Percentiles rank a stretch among this genome's conserved stretches.
Evolutionary conservation across 2,329 filamentous ascomycete genomes (phyloP).

Genomic region (Drechmeria coniospora): DNA sequence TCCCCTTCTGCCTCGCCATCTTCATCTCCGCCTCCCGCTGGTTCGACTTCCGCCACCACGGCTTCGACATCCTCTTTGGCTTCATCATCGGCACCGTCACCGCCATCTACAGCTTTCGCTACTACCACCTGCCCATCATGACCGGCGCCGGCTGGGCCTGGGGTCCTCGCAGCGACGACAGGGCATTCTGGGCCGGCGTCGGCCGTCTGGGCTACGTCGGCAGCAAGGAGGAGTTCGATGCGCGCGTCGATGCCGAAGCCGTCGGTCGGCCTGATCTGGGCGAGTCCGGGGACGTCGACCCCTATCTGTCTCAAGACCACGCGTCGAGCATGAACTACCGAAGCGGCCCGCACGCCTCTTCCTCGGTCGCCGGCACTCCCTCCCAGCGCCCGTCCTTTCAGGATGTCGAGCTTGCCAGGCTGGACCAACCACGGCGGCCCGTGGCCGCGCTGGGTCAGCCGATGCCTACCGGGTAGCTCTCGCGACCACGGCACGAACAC

Average conservation of each 20-base stretch:
- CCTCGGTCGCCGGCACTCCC: no score
- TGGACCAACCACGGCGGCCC: constrained; percentile 4
- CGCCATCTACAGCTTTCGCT: constrained; percentile 63
- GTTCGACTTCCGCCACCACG: constrained; percentile 79
- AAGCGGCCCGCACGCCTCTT: constrained; percentile 1
- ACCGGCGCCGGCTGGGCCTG: constrained; percentile 77
- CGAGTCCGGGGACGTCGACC: constrained; percentile 11
- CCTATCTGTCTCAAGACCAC: constrained; percentile 1
- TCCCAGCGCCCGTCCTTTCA: no score
- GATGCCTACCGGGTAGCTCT: no score
- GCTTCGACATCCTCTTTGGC: constrained; percentile 86
- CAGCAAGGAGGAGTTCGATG: constrained; percentile 15
- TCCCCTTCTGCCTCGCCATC: constrained; percentile 59
- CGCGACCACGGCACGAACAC: no score
- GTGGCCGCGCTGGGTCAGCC: no score
- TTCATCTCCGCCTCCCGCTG: constrained; percentile 79
- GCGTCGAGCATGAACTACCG: constrained; percentile 6
- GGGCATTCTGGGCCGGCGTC: constrained; percentile 67
- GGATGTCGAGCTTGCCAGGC: constrained; percentile 16
- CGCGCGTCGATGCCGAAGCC: constrained; percentile 8
- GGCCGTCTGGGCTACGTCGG: constrained; percentile 43
- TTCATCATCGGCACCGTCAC: constrained; percentile 58
- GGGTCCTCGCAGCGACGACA: constrained; percentile 57
- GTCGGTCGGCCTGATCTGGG: constrained; percentile 10
- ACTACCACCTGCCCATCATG: constrained; percentile 67